Percentiles rank a stretch among this genome's conserved stretches.
These are phyloP conservation scores for Leucocoprinus leucothites DNA, from an alignment of 768 basidiomycete species.

Conservation along the genomic window DNA sequence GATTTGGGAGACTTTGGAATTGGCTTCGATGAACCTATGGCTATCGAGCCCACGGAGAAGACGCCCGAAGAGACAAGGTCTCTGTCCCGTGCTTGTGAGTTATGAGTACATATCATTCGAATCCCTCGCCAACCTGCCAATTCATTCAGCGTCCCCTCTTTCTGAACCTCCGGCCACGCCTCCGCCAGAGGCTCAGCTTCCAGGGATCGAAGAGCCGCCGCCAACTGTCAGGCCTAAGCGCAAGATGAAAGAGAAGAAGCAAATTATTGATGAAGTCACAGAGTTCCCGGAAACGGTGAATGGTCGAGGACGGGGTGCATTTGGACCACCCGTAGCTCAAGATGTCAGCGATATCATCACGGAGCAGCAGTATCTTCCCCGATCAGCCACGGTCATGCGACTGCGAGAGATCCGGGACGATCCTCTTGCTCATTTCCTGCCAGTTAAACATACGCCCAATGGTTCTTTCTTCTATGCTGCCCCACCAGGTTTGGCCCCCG, in stretches of 20 bases:
- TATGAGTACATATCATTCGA: background rate
- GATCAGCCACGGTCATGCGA: slow-evolving; percentile 81
- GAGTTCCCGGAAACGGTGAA: slow-evolving; percentile 72
- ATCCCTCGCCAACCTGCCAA: background rate
- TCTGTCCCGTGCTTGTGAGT: slow-evolving; percentile 69
- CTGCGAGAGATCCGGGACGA: slow-evolving; percentile 84
- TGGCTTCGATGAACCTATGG: slow-evolving; percentile 58
- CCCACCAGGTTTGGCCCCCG: slow-evolving; percentile 79
- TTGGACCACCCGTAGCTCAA: slow-evolving; percentile 51
- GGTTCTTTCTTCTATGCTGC: slow-evolving; percentile 80
- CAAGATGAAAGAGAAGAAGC: slow-evolving; percentile 72
- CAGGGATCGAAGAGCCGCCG: slow-evolving; percentile 37
- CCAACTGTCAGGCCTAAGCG: slow-evolving; percentile 27
- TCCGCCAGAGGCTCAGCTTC: slow-evolving; percentile 55
- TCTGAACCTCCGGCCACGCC: slow-evolving; percentile 77
- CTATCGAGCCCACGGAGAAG: slow-evolving; percentile 40
- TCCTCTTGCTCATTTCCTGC: slow-evolving; percentile 82
- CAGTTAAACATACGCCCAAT: slow-evolving; percentile 69
- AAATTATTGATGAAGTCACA: slow-evolving; percentile 87
- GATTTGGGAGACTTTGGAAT: slow-evolving; percentile 64
- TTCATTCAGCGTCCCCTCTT: slow-evolving; percentile 65
- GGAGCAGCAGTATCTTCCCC: slow-evolving; percentile 82
- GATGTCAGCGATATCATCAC: slow-evolving; percentile 71
- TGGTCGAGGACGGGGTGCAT: slow-evolving; percentile 52
- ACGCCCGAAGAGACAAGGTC: slow-evolving; percentile 59